These are phyloP conservation scores for Alternaria sp. DNA, from an alignment of 2,329 filamentous ascomycete species.

Conservation along the genomic window DNA sequence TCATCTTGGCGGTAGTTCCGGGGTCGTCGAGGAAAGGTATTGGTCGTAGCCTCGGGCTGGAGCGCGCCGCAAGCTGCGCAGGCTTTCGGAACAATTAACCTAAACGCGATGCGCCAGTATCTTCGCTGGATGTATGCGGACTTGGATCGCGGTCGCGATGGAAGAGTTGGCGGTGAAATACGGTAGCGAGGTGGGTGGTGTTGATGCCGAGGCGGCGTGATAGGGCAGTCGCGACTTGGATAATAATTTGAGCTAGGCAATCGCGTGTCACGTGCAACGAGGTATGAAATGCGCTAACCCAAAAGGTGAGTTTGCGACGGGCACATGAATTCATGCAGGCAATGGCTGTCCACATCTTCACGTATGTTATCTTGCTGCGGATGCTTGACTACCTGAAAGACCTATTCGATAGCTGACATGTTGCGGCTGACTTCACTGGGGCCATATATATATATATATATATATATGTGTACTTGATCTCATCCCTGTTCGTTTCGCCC, in stretches of 20 bases:
- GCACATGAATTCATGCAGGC: background rate
- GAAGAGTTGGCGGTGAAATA: background rate
- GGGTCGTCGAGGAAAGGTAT: background rate
- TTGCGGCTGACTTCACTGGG: background rate
- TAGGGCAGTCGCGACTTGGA: conserved; percentile 14
- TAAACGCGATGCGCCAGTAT: background rate
- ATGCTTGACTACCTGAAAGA: background rate
- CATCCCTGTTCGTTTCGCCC: background rate
- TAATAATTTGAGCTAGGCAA: conserved; percentile 24
- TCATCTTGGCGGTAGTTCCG: conserved; percentile 56
- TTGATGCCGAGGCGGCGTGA: background rate
- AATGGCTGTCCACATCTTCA: background rate
- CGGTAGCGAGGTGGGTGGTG: background rate
- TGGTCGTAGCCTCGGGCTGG: background rate
- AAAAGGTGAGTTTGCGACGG: conserved; percentile 31
- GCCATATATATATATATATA: background rate
- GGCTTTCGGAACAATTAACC: background rate
- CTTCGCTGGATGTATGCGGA: too few species aligned
- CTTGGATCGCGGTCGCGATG: background rate
- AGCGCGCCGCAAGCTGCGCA: conserved; percentile 2
- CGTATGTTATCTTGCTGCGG: background rate
- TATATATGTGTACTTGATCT: background rate
- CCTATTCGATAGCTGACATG: background rate
- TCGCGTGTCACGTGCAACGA: conserved; percentile 28
- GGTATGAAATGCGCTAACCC: conserved; percentile 24